phyloP scores from a whole-genome alignment of 2,329 filamentous ascomycete genomes.

The Aspergillus unguis region DNA sequence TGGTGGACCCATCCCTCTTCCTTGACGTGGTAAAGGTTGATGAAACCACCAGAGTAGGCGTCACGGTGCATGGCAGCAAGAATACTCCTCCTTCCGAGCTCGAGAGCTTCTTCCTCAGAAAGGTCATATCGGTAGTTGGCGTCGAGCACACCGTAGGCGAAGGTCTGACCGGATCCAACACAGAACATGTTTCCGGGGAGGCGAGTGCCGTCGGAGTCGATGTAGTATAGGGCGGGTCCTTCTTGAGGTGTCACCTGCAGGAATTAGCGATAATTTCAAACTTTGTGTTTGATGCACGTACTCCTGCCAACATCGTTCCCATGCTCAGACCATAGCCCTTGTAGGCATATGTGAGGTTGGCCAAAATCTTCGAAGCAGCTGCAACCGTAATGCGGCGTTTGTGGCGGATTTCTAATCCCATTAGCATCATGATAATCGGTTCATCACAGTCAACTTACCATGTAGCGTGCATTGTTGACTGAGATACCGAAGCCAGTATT shows the following conservation, averaged over 20 bases:
- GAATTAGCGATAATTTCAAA: neutral
- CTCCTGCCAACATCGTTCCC: conserved; percentile 99
- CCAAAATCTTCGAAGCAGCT: conserved; percentile 95
- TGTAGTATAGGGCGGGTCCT: conserved; percentile 97
- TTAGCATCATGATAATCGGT: conserved; percentile 5
- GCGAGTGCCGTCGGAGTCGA: conserved; percentile 93
- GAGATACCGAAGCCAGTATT: conserved; percentile 99
- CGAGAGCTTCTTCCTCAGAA: conserved; percentile 79
- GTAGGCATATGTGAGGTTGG: conserved; percentile 97
- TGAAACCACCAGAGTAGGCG: conserved; percentile 97
- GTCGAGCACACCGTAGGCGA: conserved; percentile 96
- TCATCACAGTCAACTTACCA: conserved; percentile 42
- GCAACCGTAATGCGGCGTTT: conserved; percentile 98
- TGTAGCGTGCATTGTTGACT: conserved; percentile 99
- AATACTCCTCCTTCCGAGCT: conserved; percentile 87
- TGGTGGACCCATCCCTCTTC: conserved; percentile 99
- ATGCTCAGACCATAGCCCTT: conserved; percentile 98
- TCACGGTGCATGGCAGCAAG: conserved; percentile 94
- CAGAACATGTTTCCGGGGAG: conserved; percentile 95
- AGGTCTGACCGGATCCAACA: conserved; percentile 96
- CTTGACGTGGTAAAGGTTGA: conserved; percentile 99
- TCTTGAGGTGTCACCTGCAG: conserved; percentile 63
- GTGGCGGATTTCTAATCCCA: conserved; percentile 72
- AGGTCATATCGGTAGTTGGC: conserved; percentile 92
- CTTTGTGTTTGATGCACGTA: conserved; percentile 52